These are phyloP conservation scores for Suillus spraguei DNA, from an alignment of 768 basidiomycete genomes.

Conservation along the genomic window DNA sequence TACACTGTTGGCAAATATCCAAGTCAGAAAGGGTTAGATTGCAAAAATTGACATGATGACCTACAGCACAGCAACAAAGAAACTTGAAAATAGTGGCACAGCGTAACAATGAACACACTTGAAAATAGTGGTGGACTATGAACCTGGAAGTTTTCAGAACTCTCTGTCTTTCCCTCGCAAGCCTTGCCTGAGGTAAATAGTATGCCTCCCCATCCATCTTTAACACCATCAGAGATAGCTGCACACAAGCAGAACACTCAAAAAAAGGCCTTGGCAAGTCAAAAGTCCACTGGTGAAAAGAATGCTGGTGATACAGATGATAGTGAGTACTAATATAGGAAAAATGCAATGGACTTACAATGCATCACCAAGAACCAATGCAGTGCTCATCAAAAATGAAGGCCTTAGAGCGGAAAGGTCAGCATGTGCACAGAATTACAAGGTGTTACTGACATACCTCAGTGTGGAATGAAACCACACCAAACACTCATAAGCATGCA, in stretches of 20 bases:
- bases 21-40: too few relatives aligned
- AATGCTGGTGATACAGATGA: not conserved
- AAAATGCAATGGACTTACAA: too few relatives aligned
- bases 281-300: not conserved
- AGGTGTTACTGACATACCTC: too few relatives aligned
- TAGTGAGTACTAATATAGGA: too few relatives aligned
- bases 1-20: too few relatives aligned
- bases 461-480: too few relatives aligned
- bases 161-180: not conserved
- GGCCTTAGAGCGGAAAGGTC: not conserved
- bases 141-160: not conserved
- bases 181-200: conserved; percentile 10
- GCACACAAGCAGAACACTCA: not conserved
- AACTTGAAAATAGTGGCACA: too few relatives aligned
- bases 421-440: too few relatives aligned
- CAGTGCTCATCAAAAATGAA: not conserved
- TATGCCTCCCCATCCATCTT: not conserved
- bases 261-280: not conserved
- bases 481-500: too few relatives aligned
- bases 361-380: too few relatives aligned
- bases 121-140: not conserved
- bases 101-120: not conserved
- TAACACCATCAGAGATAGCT: not conserved
- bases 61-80: too few relatives aligned
- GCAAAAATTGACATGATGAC: too few relatives aligned